Base-by-base conservation (phyloP, 225 moss, liverwort and hornwort species). In the Sphagnum contortum region DNA sequence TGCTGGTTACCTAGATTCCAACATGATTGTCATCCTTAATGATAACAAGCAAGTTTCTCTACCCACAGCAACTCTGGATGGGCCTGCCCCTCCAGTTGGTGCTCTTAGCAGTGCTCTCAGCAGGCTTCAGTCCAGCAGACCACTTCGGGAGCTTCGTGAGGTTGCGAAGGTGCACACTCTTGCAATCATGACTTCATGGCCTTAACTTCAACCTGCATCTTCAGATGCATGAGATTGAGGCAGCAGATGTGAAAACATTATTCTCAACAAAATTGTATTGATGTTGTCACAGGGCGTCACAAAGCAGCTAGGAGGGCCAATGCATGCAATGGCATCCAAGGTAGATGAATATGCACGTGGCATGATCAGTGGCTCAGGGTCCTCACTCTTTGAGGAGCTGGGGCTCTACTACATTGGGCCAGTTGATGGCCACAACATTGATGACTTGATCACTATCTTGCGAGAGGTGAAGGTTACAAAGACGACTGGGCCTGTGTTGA, bases 341-440 rank as follows among this genome's bases (percentile, higher is more conserved):
- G 79, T 80, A 6, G 79, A 80, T 47, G 79, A 80, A 63, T 80
- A 75, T 67, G 75, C 79, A 48, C 51, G 79, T 69, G 79, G 79
- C 4, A 80, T 80, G 79, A 80, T 75, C 57, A 75, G 79, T 60
- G 79, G 75, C 45, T 72, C 72, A 49, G 75, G 79, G 4, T 75
- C 75, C 4, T 75, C 72, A 54, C 75, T 80, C 0, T 80, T 80
- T 14, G 79, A 80, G 48, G 79, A 80, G 69, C 79, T 80, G 3
- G 79, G 79, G 10, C 72, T 80, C 48, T 80, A 80, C 9, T 80
- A 80, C 55, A 80, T 80, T 51, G 79, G 79, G 57, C 79, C 79
- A 5, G 75, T 75, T 7, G 79, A 80, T 67, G 79, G 79, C 45
- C 79, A 80, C 66, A 80, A 75, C 69, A 75, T 80, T 29, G 72